Evolutionary conservation across 352 stramenopile species (phyloP), one percentile per base, ranked within the genome.

Genomic region (Pythium pectinolyticum): DNA sequence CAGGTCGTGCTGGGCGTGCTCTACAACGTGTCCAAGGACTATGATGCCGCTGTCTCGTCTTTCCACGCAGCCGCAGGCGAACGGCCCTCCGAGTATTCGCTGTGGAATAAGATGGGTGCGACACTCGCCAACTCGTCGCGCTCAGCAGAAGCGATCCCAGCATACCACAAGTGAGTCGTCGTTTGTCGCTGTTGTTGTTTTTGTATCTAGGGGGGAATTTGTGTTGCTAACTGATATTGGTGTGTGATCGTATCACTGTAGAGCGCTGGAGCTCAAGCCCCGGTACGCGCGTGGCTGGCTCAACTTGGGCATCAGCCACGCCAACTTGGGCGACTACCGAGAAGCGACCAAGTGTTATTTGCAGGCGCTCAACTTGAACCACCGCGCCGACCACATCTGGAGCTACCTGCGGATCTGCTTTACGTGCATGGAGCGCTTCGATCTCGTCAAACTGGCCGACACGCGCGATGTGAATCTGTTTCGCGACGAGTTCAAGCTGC

Each of bases 61-160:
- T 99, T 99, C 65, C 86, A 84, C 50, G 70, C 72, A 54, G 95
- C 96, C 6, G 78, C 95, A 0, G 67, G 88, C 27, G 75, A 76
- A 35, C 80, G 83, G 10, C 92, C 95, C 10, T 73, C 95, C 54
- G 95, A 99, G 71, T 98, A 99, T 82, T 87, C 94, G 57, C 72
- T 99, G n/a, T 98, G 92, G 84, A 99, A 99, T 73, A 99, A 99
- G 76, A 80, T 99, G 20, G 97, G 97, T 34, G 97, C 97, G 11
- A 99, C 97, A 20, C 72, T 99, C 31, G 96, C 97, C 17, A 99
- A 99, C 73, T 94, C 90, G 30, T 96, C 93, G 67, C 83, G 86
- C 55, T 98, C 90, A 46, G 85, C 96, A 7, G 85, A 98, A 61
- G 97, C 95, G 2, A 94, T 99, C 31, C 89, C 92, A 25, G 89